Conservation (phyloP, 176 grass and related monocot genomes). For the Canna indica region DNA sequence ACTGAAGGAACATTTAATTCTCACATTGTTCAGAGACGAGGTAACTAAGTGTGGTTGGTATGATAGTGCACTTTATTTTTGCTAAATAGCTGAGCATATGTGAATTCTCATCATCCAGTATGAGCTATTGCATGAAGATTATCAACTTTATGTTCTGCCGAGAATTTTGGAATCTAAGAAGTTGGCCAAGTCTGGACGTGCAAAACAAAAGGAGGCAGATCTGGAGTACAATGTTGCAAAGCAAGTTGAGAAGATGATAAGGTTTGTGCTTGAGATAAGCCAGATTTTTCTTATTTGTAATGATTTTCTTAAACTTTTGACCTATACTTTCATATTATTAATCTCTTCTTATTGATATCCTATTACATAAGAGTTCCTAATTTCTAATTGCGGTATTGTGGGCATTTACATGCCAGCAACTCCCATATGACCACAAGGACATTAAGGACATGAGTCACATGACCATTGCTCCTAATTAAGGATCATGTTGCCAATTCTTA, state of each 20-base stretch:
- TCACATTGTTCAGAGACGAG: conserved; percentile 96
- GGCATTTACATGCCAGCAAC: not conserved
- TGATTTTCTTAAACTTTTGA: conserved; percentile 20
- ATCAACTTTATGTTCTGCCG: conserved; percentile 86
- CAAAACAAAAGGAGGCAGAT: conserved; percentile 98
- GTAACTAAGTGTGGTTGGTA: conserved; percentile 37
- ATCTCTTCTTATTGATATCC: too few relatives aligned
- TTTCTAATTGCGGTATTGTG: not conserved
- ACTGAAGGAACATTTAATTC: conserved; percentile 85
- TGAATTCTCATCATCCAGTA: conserved; percentile 38
- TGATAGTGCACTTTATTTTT: conserved; percentile 8
- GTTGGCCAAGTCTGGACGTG: conserved; percentile 94
- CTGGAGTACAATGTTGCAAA: conserved; percentile 98
- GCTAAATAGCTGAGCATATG: conserved; percentile 21
- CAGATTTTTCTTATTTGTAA: conserved; percentile 7
- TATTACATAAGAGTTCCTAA: not conserved
- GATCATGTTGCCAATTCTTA: too few relatives aligned
- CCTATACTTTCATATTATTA: not conserved
- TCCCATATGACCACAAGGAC: not conserved
- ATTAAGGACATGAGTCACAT: not conserved
- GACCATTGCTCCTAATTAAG: not conserved
- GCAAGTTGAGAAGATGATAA: conserved; percentile 96
- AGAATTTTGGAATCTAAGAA: conserved; percentile 91
- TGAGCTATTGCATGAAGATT: conserved; percentile 89
- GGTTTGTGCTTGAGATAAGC: conserved; percentile 39